Conservation (phyloP, 306 rosid genomes). For the Adenanthera pavonina region DNA sequence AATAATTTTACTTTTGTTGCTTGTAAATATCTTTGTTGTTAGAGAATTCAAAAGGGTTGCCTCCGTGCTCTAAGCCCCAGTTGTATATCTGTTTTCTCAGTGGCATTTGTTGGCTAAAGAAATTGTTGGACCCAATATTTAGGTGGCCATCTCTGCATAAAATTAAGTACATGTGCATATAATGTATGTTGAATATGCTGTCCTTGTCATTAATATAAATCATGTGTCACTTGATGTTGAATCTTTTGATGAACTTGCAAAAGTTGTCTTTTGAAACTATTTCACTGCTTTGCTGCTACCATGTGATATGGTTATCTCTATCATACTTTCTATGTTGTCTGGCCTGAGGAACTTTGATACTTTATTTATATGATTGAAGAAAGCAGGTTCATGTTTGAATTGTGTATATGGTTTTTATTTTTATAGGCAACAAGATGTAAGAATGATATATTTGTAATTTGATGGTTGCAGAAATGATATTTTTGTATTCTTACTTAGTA, state of each 20-base stretch:
- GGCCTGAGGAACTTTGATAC: conserved; percentile 3
- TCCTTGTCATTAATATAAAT: not conserved
- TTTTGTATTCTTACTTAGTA: conserved; percentile 94
- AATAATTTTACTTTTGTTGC: not conserved
- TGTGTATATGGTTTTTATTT: conserved; percentile 19
- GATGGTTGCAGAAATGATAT: conserved; percentile 76
- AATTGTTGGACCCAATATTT: not conserved
- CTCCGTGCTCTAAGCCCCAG: conserved; percentile 16
- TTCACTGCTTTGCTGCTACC: not conserved
- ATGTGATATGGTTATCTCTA: conserved; percentile 17
- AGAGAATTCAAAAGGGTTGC: conserved; percentile 24
- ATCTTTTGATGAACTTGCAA: conserved; percentile 2
- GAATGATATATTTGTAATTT: conserved; percentile 39
- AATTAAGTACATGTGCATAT: conserved; percentile 8
- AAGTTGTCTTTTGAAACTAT: not conserved
- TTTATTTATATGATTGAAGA: not conserved
- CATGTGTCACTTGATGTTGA: not conserved
- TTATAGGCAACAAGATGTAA: conserved; percentile 92
- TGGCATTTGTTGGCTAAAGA: conserved; percentile 1
- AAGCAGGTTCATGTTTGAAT: conserved; percentile 8
- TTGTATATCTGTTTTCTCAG: not conserved
- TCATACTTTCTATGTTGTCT: conserved; percentile 14
- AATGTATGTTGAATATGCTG: not conserved
- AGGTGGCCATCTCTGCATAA: not conserved
- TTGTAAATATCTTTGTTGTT: not conserved